Evolutionary conservation across 2,329 filamentous ascomycete genomes (phyloP).

Genomic region (Cryphonectria nitschkei): DNA sequence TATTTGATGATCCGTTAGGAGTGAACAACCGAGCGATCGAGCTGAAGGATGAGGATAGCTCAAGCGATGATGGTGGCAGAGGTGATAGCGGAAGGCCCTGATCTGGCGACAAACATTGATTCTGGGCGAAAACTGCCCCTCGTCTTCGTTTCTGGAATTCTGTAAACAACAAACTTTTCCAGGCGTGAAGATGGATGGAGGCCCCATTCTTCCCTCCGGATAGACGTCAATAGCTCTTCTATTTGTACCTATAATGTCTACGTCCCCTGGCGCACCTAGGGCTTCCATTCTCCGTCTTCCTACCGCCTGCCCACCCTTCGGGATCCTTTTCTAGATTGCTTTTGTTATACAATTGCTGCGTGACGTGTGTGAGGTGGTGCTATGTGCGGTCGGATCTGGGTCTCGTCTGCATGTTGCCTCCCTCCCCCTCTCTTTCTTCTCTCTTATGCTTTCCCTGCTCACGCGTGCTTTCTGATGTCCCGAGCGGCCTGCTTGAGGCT

Average conservation of each 20-base stretch:
- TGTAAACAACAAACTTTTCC: not conserved
- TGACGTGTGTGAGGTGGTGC: not conserved
- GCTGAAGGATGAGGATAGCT: not conserved
- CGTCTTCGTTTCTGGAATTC: not conserved
- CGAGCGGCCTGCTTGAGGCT: slow-evolving; percentile 66
- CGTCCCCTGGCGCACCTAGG: not conserved
- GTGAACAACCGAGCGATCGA: not conserved
- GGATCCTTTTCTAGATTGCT: slow-evolving; percentile 14
- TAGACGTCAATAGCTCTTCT: slow-evolving; percentile 29
- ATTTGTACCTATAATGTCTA: slow-evolving; percentile 28
- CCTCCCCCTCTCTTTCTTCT: not conserved
- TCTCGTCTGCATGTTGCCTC: not conserved
- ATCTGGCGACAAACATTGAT: not conserved
- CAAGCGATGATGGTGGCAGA: not conserved
- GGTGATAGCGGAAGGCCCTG: not conserved
- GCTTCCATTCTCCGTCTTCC: not conserved
- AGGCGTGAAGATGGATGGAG: not conserved
- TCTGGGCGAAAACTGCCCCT: not conserved
- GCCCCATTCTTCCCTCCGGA: not conserved
- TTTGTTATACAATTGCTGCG: slow-evolving; percentile 21
- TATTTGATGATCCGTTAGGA: slow-evolving; percentile 21
- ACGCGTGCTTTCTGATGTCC: slow-evolving; percentile 59
- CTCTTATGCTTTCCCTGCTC: slow-evolving; percentile 28
- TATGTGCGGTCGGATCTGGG: not conserved
- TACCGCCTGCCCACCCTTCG: not conserved